These are phyloP conservation scores for Astraeus odoratus DNA, from an alignment of 768 basidiomycete genomes.

Conservation along the genomic window DNA sequence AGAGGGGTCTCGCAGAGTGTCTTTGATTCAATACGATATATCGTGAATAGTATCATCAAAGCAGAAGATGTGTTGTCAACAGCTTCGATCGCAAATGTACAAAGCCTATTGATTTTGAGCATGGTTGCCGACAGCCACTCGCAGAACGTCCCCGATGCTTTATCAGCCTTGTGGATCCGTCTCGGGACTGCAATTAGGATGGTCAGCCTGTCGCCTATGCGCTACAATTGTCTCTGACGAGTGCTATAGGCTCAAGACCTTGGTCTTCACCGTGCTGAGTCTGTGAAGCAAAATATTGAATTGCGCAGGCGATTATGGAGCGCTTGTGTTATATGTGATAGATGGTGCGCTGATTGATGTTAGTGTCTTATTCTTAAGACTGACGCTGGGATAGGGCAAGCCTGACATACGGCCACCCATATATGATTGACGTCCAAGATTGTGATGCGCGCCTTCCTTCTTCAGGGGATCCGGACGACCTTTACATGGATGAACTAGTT, in stretches of 20 bases:
- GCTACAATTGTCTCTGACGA: conserved; percentile 9
- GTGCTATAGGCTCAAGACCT: conserved; percentile 82
- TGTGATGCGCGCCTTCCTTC: conserved; percentile 93
- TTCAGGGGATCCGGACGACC: conserved; percentile 69
- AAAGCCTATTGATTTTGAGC: conserved; percentile 76
- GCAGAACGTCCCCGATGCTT: conserved; percentile 75
- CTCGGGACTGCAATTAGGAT: conserved; percentile 88
- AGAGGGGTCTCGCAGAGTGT: conserved; percentile 77
- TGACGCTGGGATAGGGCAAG: conserved; percentile 53
- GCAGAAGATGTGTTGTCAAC: conserved; percentile 88
- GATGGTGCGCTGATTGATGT: conserved; percentile 54
- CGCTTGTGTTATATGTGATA: conserved; percentile 87
- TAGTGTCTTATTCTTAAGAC: not conserved
- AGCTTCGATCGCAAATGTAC: conserved; percentile 79
- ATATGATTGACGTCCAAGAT: conserved; percentile 94
- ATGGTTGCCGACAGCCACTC: conserved; percentile 91
- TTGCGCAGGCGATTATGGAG: conserved; percentile 89
- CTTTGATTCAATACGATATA: conserved; percentile 85
- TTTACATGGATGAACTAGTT: conserved; percentile 88
- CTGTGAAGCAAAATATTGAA: conserved; percentile 77
- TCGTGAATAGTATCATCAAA: conserved; percentile 83
- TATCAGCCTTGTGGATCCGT: conserved; percentile 83
- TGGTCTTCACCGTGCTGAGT: conserved; percentile 89
- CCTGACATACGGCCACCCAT: conserved; percentile 86
- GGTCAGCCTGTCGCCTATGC: conserved; percentile 43